Conservation (phyloP, 1,284 basidiomycete species). For the Tylopilus sp. region DNA sequence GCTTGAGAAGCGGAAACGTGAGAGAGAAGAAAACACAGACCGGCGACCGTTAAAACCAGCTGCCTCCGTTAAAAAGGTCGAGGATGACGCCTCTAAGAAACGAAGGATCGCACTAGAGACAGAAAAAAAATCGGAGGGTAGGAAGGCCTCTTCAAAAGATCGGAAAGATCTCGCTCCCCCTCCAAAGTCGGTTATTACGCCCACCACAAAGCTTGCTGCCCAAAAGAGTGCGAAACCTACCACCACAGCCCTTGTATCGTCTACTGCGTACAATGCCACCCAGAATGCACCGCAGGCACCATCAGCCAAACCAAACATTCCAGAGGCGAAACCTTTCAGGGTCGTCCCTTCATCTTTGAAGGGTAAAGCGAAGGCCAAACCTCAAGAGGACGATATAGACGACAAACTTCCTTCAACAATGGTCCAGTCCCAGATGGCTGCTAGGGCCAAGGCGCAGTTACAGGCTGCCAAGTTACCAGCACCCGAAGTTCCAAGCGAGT, state of each 20-base stretch:
- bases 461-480: slow-evolving; percentile 54
- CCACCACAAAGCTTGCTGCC: slow-evolving; percentile 33
- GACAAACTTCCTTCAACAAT: slow-evolving; percentile 55
- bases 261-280: slow-evolving; percentile 35
- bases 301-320: slow-evolving; percentile 27
- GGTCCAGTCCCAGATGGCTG: slow-evolving; percentile 68
- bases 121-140: slow-evolving; percentile 58
- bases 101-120: slow-evolving; percentile 55
- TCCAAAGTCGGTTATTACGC: slow-evolving; percentile 39
- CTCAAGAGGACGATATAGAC: slow-evolving; percentile 48
- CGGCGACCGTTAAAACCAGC: slow-evolving; percentile 52
- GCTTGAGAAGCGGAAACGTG: slow-evolving; percentile 66
- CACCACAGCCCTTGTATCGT: slow-evolving; percentile 32
- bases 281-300: slow-evolving; percentile 22
- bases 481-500: slow-evolving; percentile 66
- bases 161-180: slow-evolving; percentile 36
- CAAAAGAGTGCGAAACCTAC: slow-evolving; percentile 24
- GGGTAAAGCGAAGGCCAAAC: slow-evolving; percentile 49
- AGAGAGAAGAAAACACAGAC: slow-evolving; percentile 71
- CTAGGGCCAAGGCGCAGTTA: slow-evolving; percentile 63
- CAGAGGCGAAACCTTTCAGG: slow-evolving; percentile 40
- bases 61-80: slow-evolving; percentile 55
- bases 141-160: slow-evolving; percentile 54
- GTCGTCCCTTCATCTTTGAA: slow-evolving; percentile 37
- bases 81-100: slow-evolving; percentile 71